These are phyloP conservation scores for Rhytidhysteron rufulum DNA, from an alignment of 2,329 filamentous ascomycete genomes.

Conservation along the genomic window DNA sequence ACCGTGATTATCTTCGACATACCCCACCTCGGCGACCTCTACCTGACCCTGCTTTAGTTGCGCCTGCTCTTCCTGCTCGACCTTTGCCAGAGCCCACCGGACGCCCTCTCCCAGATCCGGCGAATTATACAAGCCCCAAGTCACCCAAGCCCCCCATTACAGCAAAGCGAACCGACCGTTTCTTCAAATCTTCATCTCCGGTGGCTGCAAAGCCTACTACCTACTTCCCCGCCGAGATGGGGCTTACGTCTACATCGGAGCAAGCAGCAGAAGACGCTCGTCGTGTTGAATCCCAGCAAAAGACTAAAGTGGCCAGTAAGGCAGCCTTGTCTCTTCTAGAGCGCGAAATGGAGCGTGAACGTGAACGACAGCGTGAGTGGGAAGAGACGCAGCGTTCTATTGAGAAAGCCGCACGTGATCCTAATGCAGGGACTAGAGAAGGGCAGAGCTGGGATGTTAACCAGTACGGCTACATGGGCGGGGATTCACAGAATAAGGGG, in stretches of 20 bases:
- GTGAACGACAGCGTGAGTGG: constrained; percentile 75
- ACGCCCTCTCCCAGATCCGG: constrained; percentile 31
- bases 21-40: constrained; percentile 32
- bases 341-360: constrained; percentile 76
- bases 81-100: constrained; percentile 43
- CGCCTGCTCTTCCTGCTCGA: constrained; percentile 39
- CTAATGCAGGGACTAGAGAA: constrained; percentile 61
- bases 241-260: constrained; percentile 56
- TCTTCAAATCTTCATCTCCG: constrained; percentile 55
- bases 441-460: constrained; percentile 72
- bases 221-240: constrained; percentile 49
- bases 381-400: constrained; percentile 68
- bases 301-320: constrained; percentile 61
- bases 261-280: constrained; percentile 60
- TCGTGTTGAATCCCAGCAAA: constrained; percentile 54
- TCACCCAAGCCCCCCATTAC: constrained; percentile 15
- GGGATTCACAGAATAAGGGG: constrained; percentile 66
- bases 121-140: constrained; percentile 15
- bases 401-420: constrained; percentile 51
- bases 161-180: constrained; percentile 55
- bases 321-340: constrained; percentile 69
- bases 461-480: constrained; percentile 73
- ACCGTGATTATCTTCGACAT: constrained; percentile 58
- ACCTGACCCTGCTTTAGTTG: constrained; percentile 14
- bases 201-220: constrained; percentile 37